Base-by-base conservation (phyloP, 2,329 filamentous ascomycete species). In the Colletotrichum melonis region DNA sequence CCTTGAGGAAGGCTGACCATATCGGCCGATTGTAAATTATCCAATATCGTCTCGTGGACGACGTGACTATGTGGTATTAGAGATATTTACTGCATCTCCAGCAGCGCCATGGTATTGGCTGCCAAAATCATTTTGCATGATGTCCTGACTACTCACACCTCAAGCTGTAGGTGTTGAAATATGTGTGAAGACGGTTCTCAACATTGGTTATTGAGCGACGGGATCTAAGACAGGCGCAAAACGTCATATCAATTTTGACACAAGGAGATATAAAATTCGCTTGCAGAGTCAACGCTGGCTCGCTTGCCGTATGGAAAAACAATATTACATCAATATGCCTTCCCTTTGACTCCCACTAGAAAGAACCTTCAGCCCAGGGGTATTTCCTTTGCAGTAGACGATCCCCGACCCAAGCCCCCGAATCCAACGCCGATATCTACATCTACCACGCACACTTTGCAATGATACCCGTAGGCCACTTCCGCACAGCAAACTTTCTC, bases 381-480 rank as follows among this genome's bases (percentile, higher is more conserved):
- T 52, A 5, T 69, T 59, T 26, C 24, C 63, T 9, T 30, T 46
- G 7, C 14, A 14, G 19, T 54, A 52, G 32, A 11, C 6, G 46
- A 19, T 42, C 19, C 22, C 35, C n/a, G 9, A 24, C 64, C 30
- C 28, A 19, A 4, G 8, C 19, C n/a, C 11, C 42, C 35, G 22
- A 26, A 5, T 5, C 11, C 11, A 22, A 22, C 9, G 14, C 22
- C 30, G 6, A 12, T 26, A 22, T n/a, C 77, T 76, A 89, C 6
- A 11, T 16, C 76, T 76, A 89, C 88, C 88, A 89, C 0, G 88
- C 85, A 70, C 86, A 82, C 78, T 80, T 84, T 2, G 87, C 87
- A 19, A 89, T 22, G 1, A 81, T 76, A 0, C 86, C 83, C 14
- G 81, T 81, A 2, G 87, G 88, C 68, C 83, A 88, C 7, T 79